Base-by-base conservation (phyloP, 106 monocot genomes). In the Dioscorea zingiberensis region DNA sequence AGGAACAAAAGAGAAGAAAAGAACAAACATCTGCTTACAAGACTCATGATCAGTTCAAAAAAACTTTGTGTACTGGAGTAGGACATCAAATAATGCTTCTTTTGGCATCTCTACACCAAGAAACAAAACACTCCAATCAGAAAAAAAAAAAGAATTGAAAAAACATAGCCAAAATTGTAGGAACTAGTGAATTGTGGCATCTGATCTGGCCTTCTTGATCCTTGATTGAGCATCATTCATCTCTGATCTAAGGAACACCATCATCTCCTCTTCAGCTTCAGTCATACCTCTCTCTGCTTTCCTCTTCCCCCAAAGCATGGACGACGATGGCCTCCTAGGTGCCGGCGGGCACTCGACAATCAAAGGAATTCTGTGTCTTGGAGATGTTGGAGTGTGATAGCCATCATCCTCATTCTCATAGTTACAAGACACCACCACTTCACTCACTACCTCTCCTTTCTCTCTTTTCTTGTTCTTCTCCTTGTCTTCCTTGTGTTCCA, bases 381-480 rank as follows among this genome's bases (percentile, higher is more conserved):
- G 74, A 4, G 74, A 74, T 24, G 74, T 67, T 8, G 74, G 74
- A 29, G 74, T 74, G 3, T 67, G 67, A 48, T 74, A 74, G 21
- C 74, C 74, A 45, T 67, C 74, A 12, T 68, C 74, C 47, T 32
- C 59, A 49, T 38, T 47, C 3, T 55, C 22, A 27, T 28, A 15
- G 2, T 15, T 51, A 15, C 51, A 51, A 47, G 13, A 7, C 46
- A 47, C 13, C 46, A 47, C 13, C 46, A 8, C 46, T 47, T 47
- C 46, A 16, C 19, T 8, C 4, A 51, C 19, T 51, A 16, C 51
- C 2, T 18, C 51, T 19, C 15, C 51, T 51, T 16, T 13, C 15
- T 18, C 51, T 49, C 13, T 2, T 14, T 49, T 30, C 4, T 30
- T 30, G 30, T 30, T 7, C 30, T 38, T 38, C 38, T 38, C 10